Conservation (phyloP, 441 rosid species). For the Gossypium schwendimanii region DNA sequence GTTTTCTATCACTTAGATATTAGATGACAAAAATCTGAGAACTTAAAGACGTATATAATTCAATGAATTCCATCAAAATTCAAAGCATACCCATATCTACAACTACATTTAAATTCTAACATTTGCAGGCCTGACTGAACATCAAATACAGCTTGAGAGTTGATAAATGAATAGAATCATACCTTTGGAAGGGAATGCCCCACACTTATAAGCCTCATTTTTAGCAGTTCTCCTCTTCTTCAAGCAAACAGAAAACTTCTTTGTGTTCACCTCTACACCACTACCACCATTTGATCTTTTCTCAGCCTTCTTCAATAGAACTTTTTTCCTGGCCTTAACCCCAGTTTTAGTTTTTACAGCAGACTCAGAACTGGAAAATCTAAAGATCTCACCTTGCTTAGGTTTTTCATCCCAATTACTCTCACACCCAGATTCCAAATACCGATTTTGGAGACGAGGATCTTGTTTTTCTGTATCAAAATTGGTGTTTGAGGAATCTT, state of each 20-base stretch:
- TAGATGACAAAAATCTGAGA: neutral
- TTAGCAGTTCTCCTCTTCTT: constrained; percentile 58
- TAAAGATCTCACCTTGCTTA: constrained; percentile 41
- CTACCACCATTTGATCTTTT: constrained; percentile 32
- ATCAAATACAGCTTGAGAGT: neutral
- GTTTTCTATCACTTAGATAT: neutral
- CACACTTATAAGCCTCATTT: constrained; percentile 32
- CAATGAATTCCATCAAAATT: neutral
- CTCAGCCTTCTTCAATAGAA: constrained; percentile 21
- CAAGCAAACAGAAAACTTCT: constrained; percentile 34
- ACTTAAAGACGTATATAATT: neutral
- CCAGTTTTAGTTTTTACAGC: constrained; percentile 22
- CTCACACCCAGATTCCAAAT: constrained; percentile 23
- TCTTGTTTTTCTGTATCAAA: constrained; percentile 8
- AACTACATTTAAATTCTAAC: neutral
- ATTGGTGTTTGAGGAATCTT: neutral
- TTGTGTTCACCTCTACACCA: constrained; percentile 19
- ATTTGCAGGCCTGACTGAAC: neutral
- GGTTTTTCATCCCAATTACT: constrained; percentile 19
- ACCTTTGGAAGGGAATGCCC: constrained; percentile 34
- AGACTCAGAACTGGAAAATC: constrained; percentile 65
- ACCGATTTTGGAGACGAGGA: constrained; percentile 17
- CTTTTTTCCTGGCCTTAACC: constrained; percentile 30
- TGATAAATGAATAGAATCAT: neutral
- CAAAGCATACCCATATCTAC: neutral